phyloP scores from a whole-genome alignment of 352 stramenopile species.

The Globisporangium yorkense region DNA sequence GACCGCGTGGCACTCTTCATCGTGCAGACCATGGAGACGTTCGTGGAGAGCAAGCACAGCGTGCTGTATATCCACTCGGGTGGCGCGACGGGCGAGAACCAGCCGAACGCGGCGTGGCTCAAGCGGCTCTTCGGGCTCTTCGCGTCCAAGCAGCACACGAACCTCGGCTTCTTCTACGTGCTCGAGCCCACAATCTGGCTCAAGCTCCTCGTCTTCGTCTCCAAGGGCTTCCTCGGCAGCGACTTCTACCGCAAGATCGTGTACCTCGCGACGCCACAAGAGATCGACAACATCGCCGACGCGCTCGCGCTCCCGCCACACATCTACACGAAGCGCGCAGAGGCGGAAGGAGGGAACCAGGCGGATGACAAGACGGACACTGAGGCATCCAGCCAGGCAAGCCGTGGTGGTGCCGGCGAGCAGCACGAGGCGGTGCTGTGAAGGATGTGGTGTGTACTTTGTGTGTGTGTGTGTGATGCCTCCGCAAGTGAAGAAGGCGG shows the following conservation, averaged over 20 bases:
- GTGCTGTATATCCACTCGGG: slow-evolving; percentile 60
- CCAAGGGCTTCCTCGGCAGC: slow-evolving; percentile 52
- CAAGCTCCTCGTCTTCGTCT: slow-evolving; percentile 65
- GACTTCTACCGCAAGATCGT: slow-evolving; percentile 77
- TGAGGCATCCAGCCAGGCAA: not conserved
- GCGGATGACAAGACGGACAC: not conserved
- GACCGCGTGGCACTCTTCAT: slow-evolving; percentile 74
- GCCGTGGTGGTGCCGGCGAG: not conserved
- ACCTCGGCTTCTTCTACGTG: slow-evolving; percentile 77
- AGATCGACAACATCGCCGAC: slow-evolving; percentile 47
- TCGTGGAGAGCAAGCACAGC: slow-evolving; percentile 55
- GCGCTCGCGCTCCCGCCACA: slow-evolving; percentile 39
- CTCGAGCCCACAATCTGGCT: slow-evolving; percentile 67
- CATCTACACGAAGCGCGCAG: slow-evolving; percentile 16
- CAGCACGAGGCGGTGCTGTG: slow-evolving; percentile 5
- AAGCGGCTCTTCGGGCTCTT: slow-evolving; percentile 63
- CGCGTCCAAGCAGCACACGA: slow-evolving; percentile 42
- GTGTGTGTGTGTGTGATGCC: not conserved
- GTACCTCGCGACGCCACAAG: slow-evolving; percentile 44
- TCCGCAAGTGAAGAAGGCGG: not conserved
- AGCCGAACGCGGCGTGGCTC: slow-evolving; percentile 59
- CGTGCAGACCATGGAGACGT: slow-evolving; percentile 52
- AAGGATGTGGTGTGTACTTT: not conserved
- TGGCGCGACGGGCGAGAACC: slow-evolving; percentile 34
- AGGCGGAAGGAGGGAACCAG: slow-evolving; percentile 4